Evolutionary conservation across 1,284 basidiomycete species (phyloP).

Genomic region (Leccinum fallax): DNA sequence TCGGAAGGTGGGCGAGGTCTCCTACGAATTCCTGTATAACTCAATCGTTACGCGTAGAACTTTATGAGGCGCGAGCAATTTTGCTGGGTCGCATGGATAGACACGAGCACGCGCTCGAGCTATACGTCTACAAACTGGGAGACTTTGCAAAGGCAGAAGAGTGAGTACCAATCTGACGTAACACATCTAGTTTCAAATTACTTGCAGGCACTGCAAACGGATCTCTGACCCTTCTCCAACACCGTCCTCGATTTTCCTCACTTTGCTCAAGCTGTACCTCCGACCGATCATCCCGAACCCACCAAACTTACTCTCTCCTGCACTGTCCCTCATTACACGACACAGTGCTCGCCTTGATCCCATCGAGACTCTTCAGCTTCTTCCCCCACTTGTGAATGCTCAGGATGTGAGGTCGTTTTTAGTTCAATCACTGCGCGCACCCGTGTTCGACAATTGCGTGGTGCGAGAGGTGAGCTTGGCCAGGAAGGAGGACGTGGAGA

Average conservation of each 20-base stretch:
- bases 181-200: constrained; percentile 1
- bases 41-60: constrained; percentile 47
- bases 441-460: constrained; percentile 70
- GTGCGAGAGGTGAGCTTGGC: constrained; percentile 70
- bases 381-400: constrained; percentile 87
- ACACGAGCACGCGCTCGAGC: constrained; percentile 90
- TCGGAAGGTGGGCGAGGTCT: constrained; percentile 62
- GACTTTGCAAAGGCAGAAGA: constrained; percentile 88
- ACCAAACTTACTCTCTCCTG: constrained; percentile 69
- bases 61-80: constrained; percentile 88
- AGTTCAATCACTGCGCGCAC: constrained; percentile 67
- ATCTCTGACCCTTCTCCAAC: constrained; percentile 65
- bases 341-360: constrained; percentile 85
- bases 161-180: constrained; percentile 45
- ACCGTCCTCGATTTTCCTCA: constrained; percentile 75
- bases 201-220: constrained; percentile 80
- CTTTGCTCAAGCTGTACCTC: constrained; percentile 87
- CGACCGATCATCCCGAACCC: constrained; percentile 58
- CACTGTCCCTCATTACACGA: constrained; percentile 80
- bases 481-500: constrained; percentile 72
- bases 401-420: constrained; percentile 82
- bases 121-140: constrained; percentile 87
- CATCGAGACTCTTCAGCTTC: constrained; percentile 77
- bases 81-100: constrained; percentile 88
- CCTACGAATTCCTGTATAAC: not conserved